Base-by-base conservation (phyloP, 2,329 filamentous ascomycete species). In the Phaeoacremonium minimum region DNA sequence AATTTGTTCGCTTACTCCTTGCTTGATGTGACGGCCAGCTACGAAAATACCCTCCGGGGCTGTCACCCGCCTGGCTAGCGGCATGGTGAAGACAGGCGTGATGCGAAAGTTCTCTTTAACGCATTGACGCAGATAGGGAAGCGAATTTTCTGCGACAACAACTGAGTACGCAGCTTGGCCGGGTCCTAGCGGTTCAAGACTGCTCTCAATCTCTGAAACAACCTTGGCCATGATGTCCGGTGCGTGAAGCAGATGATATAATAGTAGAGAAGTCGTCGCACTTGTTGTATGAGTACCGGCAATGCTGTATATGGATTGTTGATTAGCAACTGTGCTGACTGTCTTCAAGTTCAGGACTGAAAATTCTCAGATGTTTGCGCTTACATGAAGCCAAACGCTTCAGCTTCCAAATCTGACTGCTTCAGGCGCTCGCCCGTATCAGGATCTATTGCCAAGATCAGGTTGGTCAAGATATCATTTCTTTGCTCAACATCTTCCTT, bases 351-450 rank as follows among this genome's bases (percentile, higher is more conserved):
- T n/a, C n/a, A n/a, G n/a, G n/a, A n/a, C n/a, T n/a, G n/a, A n/a
- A n/a, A n/a, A n/a, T n/a, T n/a, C n/a, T n/a, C n/a, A n/a, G n/a
- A n/a, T n/a, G n/a, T n/a, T n/a, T 20, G 7, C 6, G 42, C 47
- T 44, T 46, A 58, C 57, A 63, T 58, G 33, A 60, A 58, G 2
- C 53, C 58, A 45, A 61, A 63, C 4, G 57, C 57, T 32, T 63
- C 57, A 0, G 58, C 54, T 34, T 58, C 51, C 1, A 62, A 39
- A 18, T 63, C 58, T 2, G 26, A 36, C 28, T 49, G 45, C 1
- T 46, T 49, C n/a, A 63, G 41, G 2, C 29, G 37, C 19, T 50
- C 48, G 0, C 58, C 57, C 2, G 57, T 61, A n/a, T 61, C 56
- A 2, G 59, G 60, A 35, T 61, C 40, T 16, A 48, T 56, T 1